Base-by-base conservation (phyloP, 441 rosid species). In the Erodium trifolium region DNA sequence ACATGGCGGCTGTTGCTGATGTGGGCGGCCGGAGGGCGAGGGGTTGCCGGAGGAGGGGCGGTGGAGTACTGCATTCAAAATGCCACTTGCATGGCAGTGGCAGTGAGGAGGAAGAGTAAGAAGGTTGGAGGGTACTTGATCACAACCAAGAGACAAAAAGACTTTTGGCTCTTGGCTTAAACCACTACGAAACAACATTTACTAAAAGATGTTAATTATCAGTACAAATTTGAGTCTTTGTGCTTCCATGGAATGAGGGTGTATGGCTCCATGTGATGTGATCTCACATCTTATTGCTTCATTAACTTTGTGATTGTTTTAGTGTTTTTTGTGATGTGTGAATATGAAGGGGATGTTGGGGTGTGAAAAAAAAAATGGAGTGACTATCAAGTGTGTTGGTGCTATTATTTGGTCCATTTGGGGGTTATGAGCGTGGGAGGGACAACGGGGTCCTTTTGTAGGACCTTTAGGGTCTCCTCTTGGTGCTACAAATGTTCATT, bases 91-190 rank as follows among this genome's bases (percentile, higher is more conserved):
- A 92, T 92, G 98, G 93, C 95, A 1, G 77, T 92, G 65, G 96
- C 93, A 5, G 96, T 92, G 23, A 82, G 96, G 57, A 82, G 93
- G 65, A 92, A 88, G 74, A 75, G 86, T 85, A 86, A 86, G 76
- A 90, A 82, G 74, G 82, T 80, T 63, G 98, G 98, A 53, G 98
- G 98, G 3, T 92, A 88, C 68, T 77, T 88, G 83, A 89, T 92
- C 74, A 92, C 96, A 76, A 92, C 98, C 11, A 92, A 88, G 68
- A 89, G 93, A 47, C 98, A 90, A 73, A 92, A 82, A 78, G 98
- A 92, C 79, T 92, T 92, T 80, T 92, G 98, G 98, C 96, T 92
- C 70, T 78, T 92, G 47, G 98, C 98, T 59, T 87, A 60, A 5
- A n/a, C 17, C 57, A 51, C 13, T 5, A 51, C 27, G 27, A 23